A percentile compares a stretch with the other conserved stretches of the same genome.
phyloP scores from a whole-genome alignment of 352 stramenopile species.

The Saprolegnia diclina region DNA sequence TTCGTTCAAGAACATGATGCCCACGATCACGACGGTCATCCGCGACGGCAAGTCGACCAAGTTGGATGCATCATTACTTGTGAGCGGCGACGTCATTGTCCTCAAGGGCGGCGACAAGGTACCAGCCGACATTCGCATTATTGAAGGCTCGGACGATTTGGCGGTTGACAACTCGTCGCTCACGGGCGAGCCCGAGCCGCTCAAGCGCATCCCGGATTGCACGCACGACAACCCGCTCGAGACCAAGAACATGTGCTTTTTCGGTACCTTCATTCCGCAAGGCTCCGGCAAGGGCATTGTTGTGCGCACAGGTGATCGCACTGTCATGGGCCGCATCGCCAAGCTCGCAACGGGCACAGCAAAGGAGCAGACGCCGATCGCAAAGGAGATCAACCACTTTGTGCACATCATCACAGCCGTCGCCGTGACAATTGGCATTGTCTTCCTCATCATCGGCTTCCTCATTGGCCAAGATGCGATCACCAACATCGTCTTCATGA shows the following conservation, averaged over 20 bases:
- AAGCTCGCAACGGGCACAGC: constrained; percentile 50
- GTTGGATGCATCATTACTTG: constrained; percentile 67
- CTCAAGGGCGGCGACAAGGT: constrained; percentile 91
- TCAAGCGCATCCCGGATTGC: constrained; percentile 73
- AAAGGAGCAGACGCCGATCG: constrained; percentile 49
- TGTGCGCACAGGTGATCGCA: constrained; percentile 65
- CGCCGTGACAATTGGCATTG: constrained; percentile 46
- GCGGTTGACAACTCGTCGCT: constrained; percentile 84
- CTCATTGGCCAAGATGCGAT: constrained; percentile 46
- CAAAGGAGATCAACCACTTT: constrained; percentile 63
- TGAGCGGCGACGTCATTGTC: constrained; percentile 83
- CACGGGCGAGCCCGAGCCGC: constrained; percentile 80
- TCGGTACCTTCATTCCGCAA: constrained; percentile 72
- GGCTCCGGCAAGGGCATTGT: constrained; percentile 63
- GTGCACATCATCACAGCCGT: constrained; percentile 61
- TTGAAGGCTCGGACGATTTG: constrained; percentile 92
- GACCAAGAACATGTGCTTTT: constrained; percentile 81
- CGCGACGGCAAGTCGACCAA: constrained; percentile 74
- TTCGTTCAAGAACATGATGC: constrained; percentile 85
- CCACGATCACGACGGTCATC: constrained; percentile 67
- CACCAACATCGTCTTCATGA: constrained; percentile 88
- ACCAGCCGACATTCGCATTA: constrained; percentile 90
- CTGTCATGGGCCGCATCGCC: constrained; percentile 77
- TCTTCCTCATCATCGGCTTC: constrained; percentile 58
- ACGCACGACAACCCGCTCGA: constrained; percentile 74